phyloP scores from a whole-genome alignment of 306 rosid genomes.

The Biancaea sappan region DNA sequence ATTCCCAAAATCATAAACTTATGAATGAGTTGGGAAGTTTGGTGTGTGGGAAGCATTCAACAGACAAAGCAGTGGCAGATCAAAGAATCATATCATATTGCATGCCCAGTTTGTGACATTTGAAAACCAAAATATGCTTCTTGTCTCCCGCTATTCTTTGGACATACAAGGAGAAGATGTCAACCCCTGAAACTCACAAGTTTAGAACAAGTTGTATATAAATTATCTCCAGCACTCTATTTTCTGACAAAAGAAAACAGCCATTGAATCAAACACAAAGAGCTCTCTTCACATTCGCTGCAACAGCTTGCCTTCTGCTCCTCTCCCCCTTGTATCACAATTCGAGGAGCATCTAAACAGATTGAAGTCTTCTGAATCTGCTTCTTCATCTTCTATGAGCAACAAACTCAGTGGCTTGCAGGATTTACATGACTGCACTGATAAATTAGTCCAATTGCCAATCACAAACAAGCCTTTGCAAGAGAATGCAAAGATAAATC shows the following conservation, averaged over 20 bases:
- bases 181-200: slow-evolving; percentile 27
- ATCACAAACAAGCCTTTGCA: slow-evolving; percentile 28
- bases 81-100: slow-evolving; percentile 29
- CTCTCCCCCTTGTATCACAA: slow-evolving; percentile 44
- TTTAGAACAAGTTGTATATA: slow-evolving; percentile 20
- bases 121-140: not conserved
- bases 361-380: slow-evolving; percentile 35
- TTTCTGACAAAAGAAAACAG: slow-evolving; percentile 22
- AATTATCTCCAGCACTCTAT: slow-evolving; percentile 16
- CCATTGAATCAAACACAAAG: slow-evolving; percentile 32
- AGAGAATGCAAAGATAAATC: slow-evolving; percentile 1
- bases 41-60: not conserved
- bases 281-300: slow-evolving; percentile 38
- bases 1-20: too few species aligned
- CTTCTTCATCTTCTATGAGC: slow-evolving; percentile 26
- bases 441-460: slow-evolving; percentile 34
- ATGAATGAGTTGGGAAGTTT: not conserved
- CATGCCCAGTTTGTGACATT: slow-evolving; percentile 29
- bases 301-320: slow-evolving; percentile 41
- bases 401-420: slow-evolving; percentile 5
- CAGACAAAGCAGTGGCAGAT: not conserved
- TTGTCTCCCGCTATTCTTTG: slow-evolving; percentile 32
- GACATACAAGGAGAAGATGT: slow-evolving; percentile 33
- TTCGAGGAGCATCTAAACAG: slow-evolving; percentile 31
- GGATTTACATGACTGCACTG: slow-evolving; percentile 34